Conservation (phyloP, 2,329 filamentous ascomycete species). For the Penicillium psychrosexuale region DNA sequence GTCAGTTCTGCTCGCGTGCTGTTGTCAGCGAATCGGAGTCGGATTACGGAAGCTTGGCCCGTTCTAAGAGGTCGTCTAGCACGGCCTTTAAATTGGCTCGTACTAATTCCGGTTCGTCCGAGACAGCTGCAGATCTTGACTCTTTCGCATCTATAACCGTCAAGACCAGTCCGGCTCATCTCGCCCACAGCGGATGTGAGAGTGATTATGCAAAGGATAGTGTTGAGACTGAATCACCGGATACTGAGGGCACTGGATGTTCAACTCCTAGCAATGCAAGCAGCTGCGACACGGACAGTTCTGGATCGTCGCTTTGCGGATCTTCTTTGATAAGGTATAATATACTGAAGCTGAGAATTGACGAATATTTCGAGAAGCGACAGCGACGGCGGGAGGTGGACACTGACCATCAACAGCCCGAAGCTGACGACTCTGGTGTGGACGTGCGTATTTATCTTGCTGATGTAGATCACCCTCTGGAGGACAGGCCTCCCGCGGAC, state of each 20-base stretch:
- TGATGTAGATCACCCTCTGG: not conserved
- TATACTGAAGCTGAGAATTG: not conserved
- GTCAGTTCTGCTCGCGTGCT: not conserved
- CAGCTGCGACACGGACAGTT: not conserved
- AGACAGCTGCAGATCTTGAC: not conserved
- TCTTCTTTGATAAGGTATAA: not conserved
- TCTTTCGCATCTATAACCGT: not conserved
- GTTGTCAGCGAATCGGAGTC: not conserved
- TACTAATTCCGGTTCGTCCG: not conserved
- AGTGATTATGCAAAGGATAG: not conserved
- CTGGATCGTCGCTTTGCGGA: not conserved
- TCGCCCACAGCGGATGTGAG: not conserved
- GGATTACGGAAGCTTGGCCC: not conserved
- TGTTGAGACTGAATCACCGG: not conserved
- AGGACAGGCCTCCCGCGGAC: not conserved
- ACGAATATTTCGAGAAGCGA: not conserved
- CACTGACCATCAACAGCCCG: not conserved
- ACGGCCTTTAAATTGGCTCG: not conserved
- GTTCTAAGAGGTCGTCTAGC: not conserved
- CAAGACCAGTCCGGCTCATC: not conserved
- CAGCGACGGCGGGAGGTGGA: not conserved
- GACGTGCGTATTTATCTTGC: not conserved
- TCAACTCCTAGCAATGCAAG: not conserved
- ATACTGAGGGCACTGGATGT: not conserved
- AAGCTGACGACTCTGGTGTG: not conserved